phyloP scores from a whole-genome alignment of 2,329 filamentous ascomycete genomes.

The Cladosporium sp. region DNA sequence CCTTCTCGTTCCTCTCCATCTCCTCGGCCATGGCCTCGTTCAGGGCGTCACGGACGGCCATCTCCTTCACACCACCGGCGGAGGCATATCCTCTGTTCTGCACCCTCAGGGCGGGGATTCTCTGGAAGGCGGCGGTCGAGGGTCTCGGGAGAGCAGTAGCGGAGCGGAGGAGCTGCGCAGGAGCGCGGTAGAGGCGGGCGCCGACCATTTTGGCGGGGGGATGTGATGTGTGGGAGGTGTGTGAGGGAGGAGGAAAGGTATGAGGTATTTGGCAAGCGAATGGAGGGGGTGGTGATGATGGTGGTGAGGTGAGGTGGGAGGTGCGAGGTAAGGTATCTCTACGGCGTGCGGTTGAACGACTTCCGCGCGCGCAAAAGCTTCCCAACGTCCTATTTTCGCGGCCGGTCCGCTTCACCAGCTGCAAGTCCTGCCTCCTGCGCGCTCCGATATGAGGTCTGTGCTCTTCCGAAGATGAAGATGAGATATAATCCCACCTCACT shows the following conservation, averaged over 20 bases:
- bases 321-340: background rate
- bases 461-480: background rate
- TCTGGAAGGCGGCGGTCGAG: slow-evolving; percentile 43
- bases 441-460: too few species aligned
- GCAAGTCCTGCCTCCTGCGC: too few species aligned
- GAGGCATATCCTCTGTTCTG: slow-evolving; percentile 53
- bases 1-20: slow-evolving; percentile 89
- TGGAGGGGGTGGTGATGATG: background rate
- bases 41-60: slow-evolving; percentile 93
- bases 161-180: slow-evolving; percentile 57
- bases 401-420: too few species aligned
- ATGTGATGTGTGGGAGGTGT: slow-evolving; percentile 3
- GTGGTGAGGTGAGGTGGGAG: background rate
- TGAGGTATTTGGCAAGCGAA: slow-evolving; percentile 6
- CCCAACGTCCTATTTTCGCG: too few species aligned
- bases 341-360: background rate
- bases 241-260: background rate
- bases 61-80: slow-evolving; percentile 70
- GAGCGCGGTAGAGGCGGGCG: slow-evolving; percentile 60
- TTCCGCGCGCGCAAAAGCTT: too few species aligned
- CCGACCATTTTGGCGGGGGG: slow-evolving; percentile 50
- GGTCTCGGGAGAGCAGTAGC: slow-evolving; percentile 43
- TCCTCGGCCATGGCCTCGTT: slow-evolving; percentile 98
- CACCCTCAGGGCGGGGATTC: slow-evolving; percentile 44
- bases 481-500: too few species aligned